These are phyloP conservation scores for Nymphaea colorata DNA, from an alignment of 164 flowering plant genomes.

Conservation along the genomic window DNA sequence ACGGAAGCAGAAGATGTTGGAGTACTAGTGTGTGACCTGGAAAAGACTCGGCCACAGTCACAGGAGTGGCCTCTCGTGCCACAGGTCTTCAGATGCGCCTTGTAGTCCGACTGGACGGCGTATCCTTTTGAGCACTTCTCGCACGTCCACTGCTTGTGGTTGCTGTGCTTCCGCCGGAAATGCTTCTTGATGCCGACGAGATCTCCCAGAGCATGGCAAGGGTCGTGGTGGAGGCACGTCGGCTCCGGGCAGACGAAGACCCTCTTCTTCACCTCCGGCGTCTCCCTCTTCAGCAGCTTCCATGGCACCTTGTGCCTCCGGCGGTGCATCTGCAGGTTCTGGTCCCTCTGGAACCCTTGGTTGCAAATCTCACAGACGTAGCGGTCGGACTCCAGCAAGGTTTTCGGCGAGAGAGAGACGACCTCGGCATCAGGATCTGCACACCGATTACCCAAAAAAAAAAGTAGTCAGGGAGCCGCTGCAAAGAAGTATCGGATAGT, in stretches of 20 bases:
- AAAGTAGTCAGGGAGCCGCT: background rate
- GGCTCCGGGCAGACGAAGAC: conserved; percentile 97
- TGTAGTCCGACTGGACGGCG: conserved; percentile 95
- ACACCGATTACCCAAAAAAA: background rate
- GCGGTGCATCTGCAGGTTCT: conserved; percentile 96
- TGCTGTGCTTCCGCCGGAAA: conserved; percentile 81
- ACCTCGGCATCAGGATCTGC: conserved; percentile 98
- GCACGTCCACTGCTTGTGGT: conserved; percentile 89
- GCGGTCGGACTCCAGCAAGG: conserved; percentile 86
- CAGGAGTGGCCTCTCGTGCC: conserved; percentile 98
- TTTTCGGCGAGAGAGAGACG: conserved; percentile 81
- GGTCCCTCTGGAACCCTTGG: conserved; percentile 94
- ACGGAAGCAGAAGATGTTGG: background rate
- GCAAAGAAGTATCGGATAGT: too few species aligned
- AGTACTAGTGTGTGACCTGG: conserved; percentile 36
- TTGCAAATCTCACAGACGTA: conserved; percentile 97
- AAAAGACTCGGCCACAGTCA: conserved; percentile 93
- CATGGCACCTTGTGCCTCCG: conserved; percentile 94
- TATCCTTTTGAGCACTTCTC: conserved; percentile 86
- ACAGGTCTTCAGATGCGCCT: conserved; percentile 96
- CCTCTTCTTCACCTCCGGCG: conserved; percentile 57
- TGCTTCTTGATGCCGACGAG: conserved; percentile 95
- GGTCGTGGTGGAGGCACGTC: conserved; percentile 88
- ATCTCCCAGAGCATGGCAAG: conserved; percentile 92
- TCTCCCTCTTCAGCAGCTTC: conserved; percentile 87